Evolutionary conservation across 176 grass and related monocot genomes (phyloP).

Genomic region (Melocanna baccifera): DNA sequence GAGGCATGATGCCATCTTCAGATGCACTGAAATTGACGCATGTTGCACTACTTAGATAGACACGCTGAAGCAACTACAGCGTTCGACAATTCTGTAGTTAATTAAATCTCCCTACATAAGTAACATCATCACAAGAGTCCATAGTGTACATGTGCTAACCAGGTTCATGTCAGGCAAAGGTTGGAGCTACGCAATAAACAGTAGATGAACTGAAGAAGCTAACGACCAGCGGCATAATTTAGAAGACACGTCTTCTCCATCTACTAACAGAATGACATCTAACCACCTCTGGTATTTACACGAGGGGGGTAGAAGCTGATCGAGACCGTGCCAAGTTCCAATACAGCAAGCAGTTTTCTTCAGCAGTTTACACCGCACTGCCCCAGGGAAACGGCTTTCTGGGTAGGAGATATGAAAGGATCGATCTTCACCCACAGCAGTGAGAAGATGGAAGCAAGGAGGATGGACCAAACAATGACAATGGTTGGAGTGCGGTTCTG

Average conservation of each 20-base stretch:
- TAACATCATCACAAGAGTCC: neutral
- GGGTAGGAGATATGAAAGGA: conserved; percentile 58
- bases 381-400: conserved; percentile 39
- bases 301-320: neutral
- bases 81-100: neutral
- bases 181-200: neutral
- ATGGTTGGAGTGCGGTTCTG: conserved; percentile 82
- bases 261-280: conserved; percentile 18
- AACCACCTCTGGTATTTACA: conserved; percentile 37
- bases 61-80: neutral
- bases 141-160: neutral
- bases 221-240: conserved; percentile 18
- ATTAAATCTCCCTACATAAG: neutral
- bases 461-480: conserved; percentile 85
- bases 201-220: neutral
- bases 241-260: conserved; percentile 16
- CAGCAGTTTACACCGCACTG: conserved; percentile 74
- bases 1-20: neutral
- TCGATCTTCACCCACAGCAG: conserved; percentile 81
- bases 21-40: neutral
- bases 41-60: neutral
- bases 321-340: neutral
- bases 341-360: neutral
- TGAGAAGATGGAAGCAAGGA: conserved; percentile 81
- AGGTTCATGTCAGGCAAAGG: neutral